Evolutionary conservation across 75 land plant genomes (phyloP).

Genomic region (Larix kaempferi): DNA sequence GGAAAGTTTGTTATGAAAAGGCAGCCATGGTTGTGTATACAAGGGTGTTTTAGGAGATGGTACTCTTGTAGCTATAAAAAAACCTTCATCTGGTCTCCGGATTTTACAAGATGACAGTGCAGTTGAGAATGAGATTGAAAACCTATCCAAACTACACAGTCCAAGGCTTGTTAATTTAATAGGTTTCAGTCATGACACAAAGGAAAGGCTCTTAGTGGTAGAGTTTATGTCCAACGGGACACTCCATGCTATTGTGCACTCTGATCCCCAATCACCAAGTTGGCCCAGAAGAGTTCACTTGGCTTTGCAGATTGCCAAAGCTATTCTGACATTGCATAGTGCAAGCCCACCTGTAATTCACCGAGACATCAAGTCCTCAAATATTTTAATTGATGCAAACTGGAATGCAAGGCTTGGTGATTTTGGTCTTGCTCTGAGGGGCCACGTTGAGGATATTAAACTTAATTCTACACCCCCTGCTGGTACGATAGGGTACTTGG

Average conservation of each 20-base stretch:
- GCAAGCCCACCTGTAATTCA: no score
- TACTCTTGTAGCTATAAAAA: constrained; percentile 40
- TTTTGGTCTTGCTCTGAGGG: no score
- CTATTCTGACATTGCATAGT: no score
- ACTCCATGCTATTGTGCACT: constrained; percentile 43
- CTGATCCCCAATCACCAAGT: constrained; percentile 13
- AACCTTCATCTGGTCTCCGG: constrained; percentile 18
- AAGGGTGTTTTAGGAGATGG: constrained; percentile 32
- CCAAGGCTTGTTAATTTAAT: constrained; percentile 38
- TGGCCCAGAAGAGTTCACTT: constrained; percentile 46
- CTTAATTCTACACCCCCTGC: no score
- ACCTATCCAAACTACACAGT: constrained; percentile 25
- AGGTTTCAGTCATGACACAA: constrained; percentile 19
- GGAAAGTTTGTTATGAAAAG: constrained; percentile 43
- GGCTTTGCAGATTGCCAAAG: constrained; percentile 46
- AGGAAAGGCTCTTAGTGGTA: constrained; percentile 38
- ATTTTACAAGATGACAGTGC: constrained; percentile 19
- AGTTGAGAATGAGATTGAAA: constrained; percentile 47
- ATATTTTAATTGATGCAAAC: no score
- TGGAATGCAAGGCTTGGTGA: no score
- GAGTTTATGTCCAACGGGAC: constrained; percentile 54
- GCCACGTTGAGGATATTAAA: no score
- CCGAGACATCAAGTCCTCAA: no score
- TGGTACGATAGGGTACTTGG: no score
- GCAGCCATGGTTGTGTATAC: constrained; percentile 58